Base-by-base conservation (phyloP, 2,329 filamentous ascomycete species). In the Xylaria arbuscula region DNA sequence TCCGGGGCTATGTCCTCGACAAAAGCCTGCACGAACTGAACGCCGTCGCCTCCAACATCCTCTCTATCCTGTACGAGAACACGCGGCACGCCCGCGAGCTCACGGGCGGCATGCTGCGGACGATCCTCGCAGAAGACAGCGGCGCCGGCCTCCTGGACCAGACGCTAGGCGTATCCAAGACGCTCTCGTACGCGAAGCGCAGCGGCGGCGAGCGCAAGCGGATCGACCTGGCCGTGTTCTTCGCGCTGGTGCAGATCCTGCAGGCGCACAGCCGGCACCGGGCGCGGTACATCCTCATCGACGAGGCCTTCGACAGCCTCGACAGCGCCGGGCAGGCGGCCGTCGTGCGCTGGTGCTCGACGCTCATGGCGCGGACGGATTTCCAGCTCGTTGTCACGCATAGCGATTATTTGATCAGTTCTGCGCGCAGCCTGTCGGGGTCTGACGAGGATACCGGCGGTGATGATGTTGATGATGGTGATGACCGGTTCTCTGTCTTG, bases 131-230 rank as follows among this genome's bases (percentile, higher is more conserved):
- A 15, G 60, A 48, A n/a, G 67, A 72, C 28, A 3, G 51, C 34
- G 36, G 36, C 8, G 32, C 66, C 0, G 66, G 74, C 45, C 71
- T 79, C 28, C 72, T 79, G n/a, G 74, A 77, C 61, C 68, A 64
- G 11, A 72, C 74, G 7, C 71, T 76, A 4, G 69, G 68, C 60
- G 67, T 77, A 19, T 59, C 58, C 57, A 60, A 73, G 11, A 47
- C 68, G 15, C 70, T 78, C 9, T 74, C 72, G 3, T 78, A 79
- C 60, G 72, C 75, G 17, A 80, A 80, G 71, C 74, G 74, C n/a
- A 78, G 76, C 68, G 74, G 77, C 32, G 78, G 78, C 61, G 78
- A 80, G 72, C 76, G 78, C n/a, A 80, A 78, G 55, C 77, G 78
- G 50, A 74, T 79, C 40, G 77, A 79, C 66, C 75, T 80, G 0